phyloP scores from a whole-genome alignment of 495 filamentous ascomycete genomes.

The Articulospora tetracladia region DNA sequence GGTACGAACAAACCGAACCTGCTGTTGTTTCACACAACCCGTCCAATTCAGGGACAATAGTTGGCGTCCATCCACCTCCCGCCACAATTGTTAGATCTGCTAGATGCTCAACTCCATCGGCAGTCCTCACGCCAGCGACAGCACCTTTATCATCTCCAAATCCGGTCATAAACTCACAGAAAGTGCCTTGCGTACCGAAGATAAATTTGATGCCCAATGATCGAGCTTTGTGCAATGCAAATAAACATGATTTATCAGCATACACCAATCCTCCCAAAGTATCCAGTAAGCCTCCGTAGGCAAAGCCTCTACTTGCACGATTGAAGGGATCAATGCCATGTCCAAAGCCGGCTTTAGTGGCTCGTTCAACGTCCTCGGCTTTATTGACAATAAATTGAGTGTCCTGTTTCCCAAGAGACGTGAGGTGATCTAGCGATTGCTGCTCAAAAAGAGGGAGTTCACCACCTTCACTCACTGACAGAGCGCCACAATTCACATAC shows the following conservation, averaged over 20 bases:
- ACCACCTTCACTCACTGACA: slow-evolving; percentile 27
- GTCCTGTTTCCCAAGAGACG: slow-evolving; percentile 27
- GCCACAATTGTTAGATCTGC: slow-evolving; percentile 29
- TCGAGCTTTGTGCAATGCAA: slow-evolving; percentile 34
- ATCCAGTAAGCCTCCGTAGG: slow-evolving; percentile 31
- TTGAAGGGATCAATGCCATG: slow-evolving; percentile 32
- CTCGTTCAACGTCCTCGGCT: slow-evolving; percentile 27
- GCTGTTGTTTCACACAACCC: slow-evolving; percentile 40
- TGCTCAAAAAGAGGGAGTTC: slow-evolving; percentile 33
- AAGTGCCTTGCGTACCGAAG: slow-evolving; percentile 24
- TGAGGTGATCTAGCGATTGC: slow-evolving; percentile 31
- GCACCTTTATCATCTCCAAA: slow-evolving; percentile 1
- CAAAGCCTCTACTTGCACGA: background rate
- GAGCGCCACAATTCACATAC: slow-evolving; percentile 11
- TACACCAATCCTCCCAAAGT: slow-evolving; percentile 35
- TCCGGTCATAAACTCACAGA: slow-evolving; percentile 26
- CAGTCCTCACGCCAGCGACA: slow-evolving; percentile 29
- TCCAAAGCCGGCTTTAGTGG: slow-evolving; percentile 26
- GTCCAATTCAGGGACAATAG: slow-evolving; percentile 29
- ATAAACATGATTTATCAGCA: slow-evolving; percentile 40
- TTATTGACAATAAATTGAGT: slow-evolving; percentile 31
- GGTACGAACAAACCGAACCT: slow-evolving; percentile 34
- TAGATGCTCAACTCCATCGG: slow-evolving; percentile 28
- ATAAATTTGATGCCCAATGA: slow-evolving; percentile 33
- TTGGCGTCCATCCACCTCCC: slow-evolving; percentile 34